Percentiles rank a stretch among this genome's conserved stretches.
Conservation (phyloP, 257 asterid species). For the Penstemon newberryi region DNA sequence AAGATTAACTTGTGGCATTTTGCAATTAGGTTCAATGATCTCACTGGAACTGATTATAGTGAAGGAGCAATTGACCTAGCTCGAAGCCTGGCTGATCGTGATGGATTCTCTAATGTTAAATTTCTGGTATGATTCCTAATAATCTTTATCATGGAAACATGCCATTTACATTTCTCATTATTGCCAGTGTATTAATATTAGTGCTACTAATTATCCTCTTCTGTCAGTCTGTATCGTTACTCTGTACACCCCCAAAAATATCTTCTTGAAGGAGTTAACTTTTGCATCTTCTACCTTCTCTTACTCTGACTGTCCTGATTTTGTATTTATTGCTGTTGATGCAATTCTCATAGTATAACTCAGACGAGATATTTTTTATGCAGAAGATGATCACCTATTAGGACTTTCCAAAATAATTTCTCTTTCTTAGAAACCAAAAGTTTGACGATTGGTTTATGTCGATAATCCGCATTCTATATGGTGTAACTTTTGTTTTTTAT, state of each 20-base stretch:
- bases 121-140: conserved; percentile 57
- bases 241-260: neutral
- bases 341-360: neutral
- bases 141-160: conserved; percentile 10
- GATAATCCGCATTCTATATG: neutral
- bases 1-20: conserved; percentile 24
- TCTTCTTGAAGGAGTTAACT: neutral
- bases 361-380: neutral
- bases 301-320: neutral
- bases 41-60: conserved; percentile 94
- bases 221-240: conserved; percentile 12
- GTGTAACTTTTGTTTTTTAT: neutral
- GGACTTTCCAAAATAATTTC: conserved; percentile 5
- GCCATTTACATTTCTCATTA: neutral
- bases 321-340: neutral
- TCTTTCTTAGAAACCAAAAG: neutral
- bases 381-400: neutral
- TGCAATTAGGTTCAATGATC: conserved; percentile 82
- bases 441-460: neutral
- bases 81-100: conserved; percentile 79
- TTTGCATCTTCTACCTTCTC: conserved; percentile 10
- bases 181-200: neutral
- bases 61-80: conserved; percentile 95
- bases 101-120: conserved; percentile 73
- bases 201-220: neutral